Evolutionary conservation across 2,329 filamentous ascomycete genomes (phyloP).

Genomic region (Stemphylium beticola): DNA sequence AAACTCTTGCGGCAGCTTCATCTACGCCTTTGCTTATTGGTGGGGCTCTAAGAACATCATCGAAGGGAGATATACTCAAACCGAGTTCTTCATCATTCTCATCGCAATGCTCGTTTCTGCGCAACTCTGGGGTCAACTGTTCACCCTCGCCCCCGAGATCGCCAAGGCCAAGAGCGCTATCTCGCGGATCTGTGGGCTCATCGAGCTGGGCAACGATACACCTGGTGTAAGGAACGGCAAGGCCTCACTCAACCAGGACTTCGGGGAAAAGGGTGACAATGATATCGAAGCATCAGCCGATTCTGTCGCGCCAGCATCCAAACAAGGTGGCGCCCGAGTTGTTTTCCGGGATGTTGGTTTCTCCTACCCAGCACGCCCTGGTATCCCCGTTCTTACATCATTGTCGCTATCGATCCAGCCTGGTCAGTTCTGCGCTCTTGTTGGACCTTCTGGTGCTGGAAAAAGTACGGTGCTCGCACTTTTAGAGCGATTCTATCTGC

Average conservation of each 20-base stretch:
- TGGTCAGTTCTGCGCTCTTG: slow-evolving; percentile 68
- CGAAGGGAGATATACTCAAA: slow-evolving; percentile 67
- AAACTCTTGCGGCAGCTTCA: slow-evolving; percentile 67
- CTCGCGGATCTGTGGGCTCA: slow-evolving; percentile 77
- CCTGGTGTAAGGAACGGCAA: slow-evolving; percentile 71
- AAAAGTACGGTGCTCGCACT: slow-evolving; percentile 68
- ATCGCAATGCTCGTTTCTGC: slow-evolving; percentile 74
- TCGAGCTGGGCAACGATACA: slow-evolving; percentile 41
- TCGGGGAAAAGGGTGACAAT: slow-evolving; percentile 63
- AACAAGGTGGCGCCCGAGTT: slow-evolving; percentile 60
- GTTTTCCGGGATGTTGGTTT: slow-evolving; percentile 67
- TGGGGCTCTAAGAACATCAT: slow-evolving; percentile 77
- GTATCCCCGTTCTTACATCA: slow-evolving; percentile 62
- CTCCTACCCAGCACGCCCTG: slow-evolving; percentile 68
- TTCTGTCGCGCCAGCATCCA: slow-evolving; percentile 68
- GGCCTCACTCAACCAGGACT: slow-evolving; percentile 82
- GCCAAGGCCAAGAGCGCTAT: slow-evolving; percentile 69
- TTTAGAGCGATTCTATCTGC: slow-evolving; percentile 62
- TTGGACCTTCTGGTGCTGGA: slow-evolving; percentile 70
- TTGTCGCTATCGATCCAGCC: slow-evolving; percentile 64
- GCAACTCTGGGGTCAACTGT: slow-evolving; percentile 75
- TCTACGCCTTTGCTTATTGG: slow-evolving; percentile 80
- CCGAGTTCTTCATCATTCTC: slow-evolving; percentile 77
- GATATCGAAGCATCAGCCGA: slow-evolving; percentile 44
- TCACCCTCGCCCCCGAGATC: slow-evolving; percentile 77